Conservation (phyloP, 768 basidiomycete species). For the Macrocybe gigantea region DNA sequence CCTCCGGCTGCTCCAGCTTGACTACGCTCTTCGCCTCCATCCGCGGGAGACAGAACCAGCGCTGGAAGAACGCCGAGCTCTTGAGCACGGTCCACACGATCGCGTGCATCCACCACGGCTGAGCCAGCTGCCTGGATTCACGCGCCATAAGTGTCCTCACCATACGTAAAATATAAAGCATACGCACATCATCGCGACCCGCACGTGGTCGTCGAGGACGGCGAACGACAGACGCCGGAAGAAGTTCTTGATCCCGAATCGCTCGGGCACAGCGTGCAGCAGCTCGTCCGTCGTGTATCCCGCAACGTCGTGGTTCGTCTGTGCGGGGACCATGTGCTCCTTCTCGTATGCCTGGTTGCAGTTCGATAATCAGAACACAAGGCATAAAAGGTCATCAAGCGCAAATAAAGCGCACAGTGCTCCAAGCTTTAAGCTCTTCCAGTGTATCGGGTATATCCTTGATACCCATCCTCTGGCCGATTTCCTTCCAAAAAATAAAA, state of each 20-base stretch:
- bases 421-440: slow-evolving; percentile 32
- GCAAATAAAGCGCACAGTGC: slow-evolving; percentile 19
- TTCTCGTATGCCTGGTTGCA: slow-evolving; percentile 33
- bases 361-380: background rate
- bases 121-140: slow-evolving; percentile 26
- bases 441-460: slow-evolving; percentile 36
- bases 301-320: slow-evolving; percentile 34
- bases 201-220: slow-evolving; percentile 35
- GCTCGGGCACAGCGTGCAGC: slow-evolving; percentile 28
- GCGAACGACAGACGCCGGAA: slow-evolving; percentile 25
- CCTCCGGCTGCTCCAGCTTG: slow-evolving; percentile 12
- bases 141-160: too few species aligned
- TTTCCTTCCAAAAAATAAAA: slow-evolving; percentile 39
- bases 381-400: background rate
- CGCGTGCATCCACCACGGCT: slow-evolving; percentile 26
- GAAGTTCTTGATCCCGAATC: slow-evolving; percentile 32
- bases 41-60: slow-evolving; percentile 35
- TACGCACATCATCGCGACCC: slow-evolving; percentile 44
- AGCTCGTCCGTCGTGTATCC: slow-evolving; percentile 34
- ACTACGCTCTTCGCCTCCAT: slow-evolving; percentile 13
- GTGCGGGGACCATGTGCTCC: slow-evolving; percentile 33
- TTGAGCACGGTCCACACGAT: slow-evolving; percentile 18
- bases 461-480: slow-evolving; percentile 43
- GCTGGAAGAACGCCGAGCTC: slow-evolving; percentile 24
- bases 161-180: background rate